Evolutionary conservation across 2,329 filamentous ascomycete species (phyloP), one percentile per base, ranked within the genome.

Genomic region (Macrophomina tecta): DNA sequence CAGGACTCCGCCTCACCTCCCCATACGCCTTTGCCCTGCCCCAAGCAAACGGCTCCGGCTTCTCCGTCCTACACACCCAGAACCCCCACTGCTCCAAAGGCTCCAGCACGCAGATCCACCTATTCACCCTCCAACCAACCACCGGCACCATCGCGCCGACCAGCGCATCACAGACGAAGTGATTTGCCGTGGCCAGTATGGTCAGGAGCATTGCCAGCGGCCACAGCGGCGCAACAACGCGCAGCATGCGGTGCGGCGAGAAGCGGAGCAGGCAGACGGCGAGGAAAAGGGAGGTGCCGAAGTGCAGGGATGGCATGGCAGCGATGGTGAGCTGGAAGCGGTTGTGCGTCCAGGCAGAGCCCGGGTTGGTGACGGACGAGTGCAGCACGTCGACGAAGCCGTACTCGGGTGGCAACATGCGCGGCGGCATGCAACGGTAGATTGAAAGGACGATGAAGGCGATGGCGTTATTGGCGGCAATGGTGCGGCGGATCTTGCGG

Each of bases 231-330:
- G 80, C 81, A 0, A 83, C 30, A 0, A 73, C 4, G 0, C 79
- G 70, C 11, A 83, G 68, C 9, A 73, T 64, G 8, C 72, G 70
- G 66, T 84, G 82, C 1, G 80, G 81, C 9, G 80, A 80, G 69
- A 79, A 83, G 7, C 72, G 76, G 11, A 74, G 70, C 32, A 80
- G 66, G 30, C 71, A 78, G 5, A 78, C 72, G 2, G 75, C 77
- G 12, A 81, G 72, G 65, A 79, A 79, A 2, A 79, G 70, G 0
- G 79, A 72, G 0, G 78, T 81, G 36, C 82, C 82, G 68, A 83
- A 84, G 69, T 84, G 82, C 14, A 84, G 71, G 18, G 79, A 82
- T 1, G 82, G 82, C 82, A 84, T 84, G 32, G 82, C 82, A 0
- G 82, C 82, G 67, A 83, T 82, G 7, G 81, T 83, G 11, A 84